Conservation (phyloP, 306 rosid genomes). For the Corylus avellana region DNA sequence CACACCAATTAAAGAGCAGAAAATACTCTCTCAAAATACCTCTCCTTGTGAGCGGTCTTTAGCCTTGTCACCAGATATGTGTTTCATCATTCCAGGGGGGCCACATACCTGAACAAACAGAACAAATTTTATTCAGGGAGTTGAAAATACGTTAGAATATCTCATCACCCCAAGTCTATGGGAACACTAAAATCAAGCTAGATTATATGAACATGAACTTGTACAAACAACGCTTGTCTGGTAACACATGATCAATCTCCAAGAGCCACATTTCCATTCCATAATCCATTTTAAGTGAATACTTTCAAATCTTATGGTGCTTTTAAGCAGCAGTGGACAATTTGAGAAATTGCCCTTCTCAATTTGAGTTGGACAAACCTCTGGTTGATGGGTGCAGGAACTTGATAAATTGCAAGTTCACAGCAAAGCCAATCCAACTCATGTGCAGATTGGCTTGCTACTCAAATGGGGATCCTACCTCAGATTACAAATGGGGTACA, state of each 20-base stretch:
- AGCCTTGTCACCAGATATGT: conserved; percentile 90
- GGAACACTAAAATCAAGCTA: no score
- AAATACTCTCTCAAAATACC: conserved; percentile 41
- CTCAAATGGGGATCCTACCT: background rate
- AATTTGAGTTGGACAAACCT: background rate
- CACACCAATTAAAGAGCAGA: background rate
- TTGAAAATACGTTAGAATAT: conserved; percentile 4
- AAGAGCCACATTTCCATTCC: background rate
- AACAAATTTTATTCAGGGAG: conserved; percentile 9
- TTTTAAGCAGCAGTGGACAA: background rate
- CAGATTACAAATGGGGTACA: background rate
- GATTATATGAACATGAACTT: background rate
- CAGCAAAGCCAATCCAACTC: background rate
- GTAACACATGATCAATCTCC: background rate
- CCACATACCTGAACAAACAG: conserved; percentile 79
- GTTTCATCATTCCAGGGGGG: conserved; percentile 94
- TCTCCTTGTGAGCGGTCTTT: conserved; percentile 92
- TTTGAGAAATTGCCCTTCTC: background rate
- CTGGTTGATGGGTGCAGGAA: background rate
- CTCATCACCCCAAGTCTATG: background rate
- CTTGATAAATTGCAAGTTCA: background rate
- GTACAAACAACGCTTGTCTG: background rate
- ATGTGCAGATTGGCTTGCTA: conserved; percentile 1
- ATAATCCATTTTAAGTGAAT: background rate
- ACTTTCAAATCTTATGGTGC: background rate